Conservation (phyloP, 768 basidiomycete genomes). For the Leucosporidium yakuticum region DNA sequence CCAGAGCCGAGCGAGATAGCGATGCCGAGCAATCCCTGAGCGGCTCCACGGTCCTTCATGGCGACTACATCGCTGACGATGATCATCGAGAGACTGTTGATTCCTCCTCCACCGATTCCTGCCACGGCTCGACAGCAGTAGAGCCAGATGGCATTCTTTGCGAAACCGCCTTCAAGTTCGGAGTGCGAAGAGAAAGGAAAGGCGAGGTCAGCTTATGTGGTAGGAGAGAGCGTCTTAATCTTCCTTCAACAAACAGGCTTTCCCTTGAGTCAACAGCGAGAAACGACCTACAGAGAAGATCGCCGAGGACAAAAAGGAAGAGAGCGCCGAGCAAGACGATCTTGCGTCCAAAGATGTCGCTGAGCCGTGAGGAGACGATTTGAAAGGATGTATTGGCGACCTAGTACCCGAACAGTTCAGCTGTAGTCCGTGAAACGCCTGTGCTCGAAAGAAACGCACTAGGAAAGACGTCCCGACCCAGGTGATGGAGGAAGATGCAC, state of each 20-base stretch:
- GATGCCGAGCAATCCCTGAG: constrained; percentile 38
- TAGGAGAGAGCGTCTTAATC: too few relatives aligned
- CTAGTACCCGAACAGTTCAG: neutral
- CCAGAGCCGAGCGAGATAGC: constrained; percentile 23
- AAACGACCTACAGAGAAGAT: constrained; percentile 29
- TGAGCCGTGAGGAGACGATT: constrained; percentile 38
- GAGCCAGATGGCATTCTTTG: constrained; percentile 39
- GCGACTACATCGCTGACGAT: constrained; percentile 41
- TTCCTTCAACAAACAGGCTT: neutral
- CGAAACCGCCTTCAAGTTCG: constrained; percentile 39
- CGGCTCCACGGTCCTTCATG: constrained; percentile 40
- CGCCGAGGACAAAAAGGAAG: constrained; percentile 40
- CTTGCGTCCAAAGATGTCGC: constrained; percentile 41
- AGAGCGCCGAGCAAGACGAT: constrained; percentile 39
- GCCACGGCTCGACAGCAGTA: constrained; percentile 40
- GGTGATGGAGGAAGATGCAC: constrained; percentile 36
- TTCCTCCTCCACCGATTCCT: constrained; percentile 43
- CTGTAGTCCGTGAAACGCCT: constrained; percentile 26
- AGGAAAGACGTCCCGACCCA: constrained; percentile 43
- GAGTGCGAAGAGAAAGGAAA: too few relatives aligned
- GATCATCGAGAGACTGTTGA: constrained; percentile 41
- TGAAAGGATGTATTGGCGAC: constrained; percentile 39
- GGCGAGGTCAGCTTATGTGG: too few relatives aligned
- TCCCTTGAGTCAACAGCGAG: neutral
- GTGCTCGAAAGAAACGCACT: constrained; percentile 10